A percentile compares a stretch with the other conserved stretches of the same genome.
Conservation (phyloP, 208 protist genomes). For the Crithidia mellificae region DNA sequence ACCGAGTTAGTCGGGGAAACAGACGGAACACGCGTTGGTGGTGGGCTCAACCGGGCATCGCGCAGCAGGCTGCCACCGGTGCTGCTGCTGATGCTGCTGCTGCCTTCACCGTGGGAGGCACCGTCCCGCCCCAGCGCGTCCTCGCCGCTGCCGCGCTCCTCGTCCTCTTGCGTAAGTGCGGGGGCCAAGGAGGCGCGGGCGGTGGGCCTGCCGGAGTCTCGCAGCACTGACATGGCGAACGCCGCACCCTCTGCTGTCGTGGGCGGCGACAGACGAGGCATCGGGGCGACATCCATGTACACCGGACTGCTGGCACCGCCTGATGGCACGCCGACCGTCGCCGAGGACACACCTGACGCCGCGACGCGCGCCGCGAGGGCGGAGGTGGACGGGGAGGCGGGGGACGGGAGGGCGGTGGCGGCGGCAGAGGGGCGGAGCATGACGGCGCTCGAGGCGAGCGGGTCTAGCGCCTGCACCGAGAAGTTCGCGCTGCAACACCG, state of each 20-base stretch:
- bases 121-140: not conserved
- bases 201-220: too few relatives aligned
- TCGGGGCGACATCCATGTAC: constrained; percentile 1
- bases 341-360: not conserved
- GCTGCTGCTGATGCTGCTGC: too few relatives aligned
- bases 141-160: not conserved
- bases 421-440: not conserved
- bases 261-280: constrained; percentile 11
- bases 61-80: constrained; percentile 11
- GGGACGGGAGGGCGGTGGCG: not conserved
- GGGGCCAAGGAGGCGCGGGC: too few relatives aligned
- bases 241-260: not conserved
- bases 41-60: not conserved
- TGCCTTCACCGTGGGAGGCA: too few relatives aligned
- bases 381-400: not conserved
- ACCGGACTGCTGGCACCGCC: constrained; percentile 3
- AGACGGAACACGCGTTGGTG: not conserved
- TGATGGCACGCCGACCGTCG: not conserved
- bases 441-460: constrained; percentile 22
- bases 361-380: constrained; percentile 9
- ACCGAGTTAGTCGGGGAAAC: too few relatives aligned
- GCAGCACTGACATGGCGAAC: too few relatives aligned
- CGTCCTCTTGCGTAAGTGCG: too few relatives aligned
- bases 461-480: constrained; percentile 23
- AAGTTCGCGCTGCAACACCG: constrained; percentile 26